Conservation (phyloP, 371 early-diverging fungal genomes). For the Syncephalastrum racemosum region DNA sequence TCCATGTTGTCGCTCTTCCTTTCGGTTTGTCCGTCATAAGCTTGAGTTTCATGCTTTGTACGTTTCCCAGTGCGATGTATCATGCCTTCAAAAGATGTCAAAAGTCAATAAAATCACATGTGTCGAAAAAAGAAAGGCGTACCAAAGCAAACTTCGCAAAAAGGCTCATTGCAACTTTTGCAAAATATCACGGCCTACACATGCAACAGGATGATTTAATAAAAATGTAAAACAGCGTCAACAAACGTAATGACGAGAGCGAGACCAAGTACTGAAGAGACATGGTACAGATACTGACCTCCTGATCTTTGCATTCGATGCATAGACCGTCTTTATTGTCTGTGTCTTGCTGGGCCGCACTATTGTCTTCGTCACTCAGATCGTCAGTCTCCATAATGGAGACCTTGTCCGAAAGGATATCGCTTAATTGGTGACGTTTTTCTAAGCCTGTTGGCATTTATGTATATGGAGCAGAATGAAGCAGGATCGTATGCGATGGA, state of each 20-base stretch:
- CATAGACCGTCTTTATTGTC: slow-evolving; percentile 68
- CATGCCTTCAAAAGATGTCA: slow-evolving; percentile 40
- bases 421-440: slow-evolving; percentile 37
- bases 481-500: not conserved
- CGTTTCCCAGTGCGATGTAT: slow-evolving; percentile 89
- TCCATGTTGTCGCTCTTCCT: slow-evolving; percentile 12
- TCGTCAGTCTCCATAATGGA: slow-evolving; percentile 53
- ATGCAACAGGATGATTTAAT: not conserved
- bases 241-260: too few species aligned
- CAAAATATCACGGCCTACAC: slow-evolving; percentile 63
- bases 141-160: slow-evolving; percentile 90
- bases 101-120: not conserved
- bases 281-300: slow-evolving; percentile 19
- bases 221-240: too few species aligned
- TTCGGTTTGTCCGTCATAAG: slow-evolving; percentile 14
- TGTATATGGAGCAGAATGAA: not conserved
- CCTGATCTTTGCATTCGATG: slow-evolving; percentile 89
- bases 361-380: slow-evolving; percentile 11
- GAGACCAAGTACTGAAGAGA: not conserved
- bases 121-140: slow-evolving; percentile 10
- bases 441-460: slow-evolving; percentile 24
- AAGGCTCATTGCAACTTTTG: slow-evolving; percentile 74
- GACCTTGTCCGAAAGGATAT: slow-evolving; percentile 45
- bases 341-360: slow-evolving; percentile 23
- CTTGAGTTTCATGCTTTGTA: slow-evolving; percentile 53